phyloP scores from a whole-genome alignment of 2,329 filamentous ascomycete genomes.

The Alternaria infectoria region DNA sequence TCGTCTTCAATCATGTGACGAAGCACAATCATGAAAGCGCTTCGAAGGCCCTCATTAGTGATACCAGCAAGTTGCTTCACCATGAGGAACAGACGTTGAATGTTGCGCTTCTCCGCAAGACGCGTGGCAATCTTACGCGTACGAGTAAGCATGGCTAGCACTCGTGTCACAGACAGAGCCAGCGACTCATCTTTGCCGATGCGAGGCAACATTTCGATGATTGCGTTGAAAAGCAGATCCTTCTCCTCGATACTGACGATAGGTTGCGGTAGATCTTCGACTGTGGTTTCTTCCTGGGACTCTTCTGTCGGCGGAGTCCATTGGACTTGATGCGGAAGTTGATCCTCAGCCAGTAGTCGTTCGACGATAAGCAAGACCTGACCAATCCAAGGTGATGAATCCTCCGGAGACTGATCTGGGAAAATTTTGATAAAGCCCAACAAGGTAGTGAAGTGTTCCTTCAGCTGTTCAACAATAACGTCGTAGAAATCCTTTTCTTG shows the following conservation, averaged over 20 bases:
- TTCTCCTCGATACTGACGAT: constrained; percentile 71
- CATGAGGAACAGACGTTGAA: constrained; percentile 93
- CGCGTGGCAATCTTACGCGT: constrained; percentile 74
- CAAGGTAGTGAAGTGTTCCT: constrained; percentile 76
- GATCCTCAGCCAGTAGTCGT: constrained; percentile 86
- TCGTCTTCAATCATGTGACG: constrained; percentile 96
- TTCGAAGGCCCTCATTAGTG: constrained; percentile 76
- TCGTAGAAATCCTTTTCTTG: constrained; percentile 83
- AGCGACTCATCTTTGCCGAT: constrained; percentile 87
- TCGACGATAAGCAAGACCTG: constrained; percentile 90
- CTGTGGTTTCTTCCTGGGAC: constrained; percentile 56
- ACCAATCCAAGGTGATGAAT: constrained; percentile 90
- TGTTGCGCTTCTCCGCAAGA: constrained; percentile 85
- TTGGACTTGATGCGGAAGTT: constrained; percentile 74
- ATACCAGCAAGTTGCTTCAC: constrained; percentile 86
- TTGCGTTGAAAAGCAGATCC: constrained; percentile 71
- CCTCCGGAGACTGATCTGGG: constrained; percentile 70
- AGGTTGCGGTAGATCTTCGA: constrained; percentile 65
- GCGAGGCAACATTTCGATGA: constrained; percentile 84
- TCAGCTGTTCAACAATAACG: constrained; percentile 74
- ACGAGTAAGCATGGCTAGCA: constrained; percentile 87
- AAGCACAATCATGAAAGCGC: constrained; percentile 81
- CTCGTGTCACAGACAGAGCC: constrained; percentile 80
- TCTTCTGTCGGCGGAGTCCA: constrained; percentile 68
- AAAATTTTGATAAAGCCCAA: constrained; percentile 79